A percentile compares a stretch with the other conserved stretches of the same genome.
Evolutionary conservation across 768 basidiomycete genomes (phyloP).

Genomic region (Podaxis sp.): DNA sequence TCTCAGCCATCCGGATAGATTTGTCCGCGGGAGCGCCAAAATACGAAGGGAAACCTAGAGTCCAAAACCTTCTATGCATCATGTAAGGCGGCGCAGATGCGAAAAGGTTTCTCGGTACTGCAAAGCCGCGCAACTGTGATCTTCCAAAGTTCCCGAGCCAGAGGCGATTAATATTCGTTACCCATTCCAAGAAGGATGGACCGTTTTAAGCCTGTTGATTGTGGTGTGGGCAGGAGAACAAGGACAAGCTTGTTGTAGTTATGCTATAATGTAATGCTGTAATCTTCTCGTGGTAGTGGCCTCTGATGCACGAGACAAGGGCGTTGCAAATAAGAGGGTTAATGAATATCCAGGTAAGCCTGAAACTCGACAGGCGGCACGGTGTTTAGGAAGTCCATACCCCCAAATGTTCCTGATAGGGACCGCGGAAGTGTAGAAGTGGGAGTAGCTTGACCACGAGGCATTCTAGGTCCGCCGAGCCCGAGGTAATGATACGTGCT

Average conservation of each 20-base stretch:
- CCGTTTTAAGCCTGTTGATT: background rate
- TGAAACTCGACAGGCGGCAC: background rate
- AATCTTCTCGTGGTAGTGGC: background rate
- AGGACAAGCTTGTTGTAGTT: background rate
- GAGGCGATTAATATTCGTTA: background rate
- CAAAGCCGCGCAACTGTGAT: background rate
- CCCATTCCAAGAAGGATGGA: background rate
- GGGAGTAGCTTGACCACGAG: background rate
- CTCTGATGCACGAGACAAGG: constrained; percentile 5
- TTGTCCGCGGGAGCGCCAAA: background rate
- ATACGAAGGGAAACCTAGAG: background rate
- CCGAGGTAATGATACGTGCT: background rate
- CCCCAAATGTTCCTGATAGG: background rate
- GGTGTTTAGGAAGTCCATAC: background rate
- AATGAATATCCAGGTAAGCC: background rate
- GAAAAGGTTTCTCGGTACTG: background rate
- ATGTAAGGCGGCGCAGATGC: background rate
- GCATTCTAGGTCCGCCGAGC: background rate
- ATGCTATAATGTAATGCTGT: constrained; percentile 2
- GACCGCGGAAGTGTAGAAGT: background rate
- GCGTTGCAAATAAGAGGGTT: background rate
- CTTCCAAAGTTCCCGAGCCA: constrained; percentile 4
- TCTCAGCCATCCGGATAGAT: too few relatives aligned
- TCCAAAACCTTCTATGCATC: background rate
- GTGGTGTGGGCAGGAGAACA: background rate